Evolutionary conservation across 192 early-diverging fungal species (phyloP).

Genomic region (Coemansia biformis): DNA sequence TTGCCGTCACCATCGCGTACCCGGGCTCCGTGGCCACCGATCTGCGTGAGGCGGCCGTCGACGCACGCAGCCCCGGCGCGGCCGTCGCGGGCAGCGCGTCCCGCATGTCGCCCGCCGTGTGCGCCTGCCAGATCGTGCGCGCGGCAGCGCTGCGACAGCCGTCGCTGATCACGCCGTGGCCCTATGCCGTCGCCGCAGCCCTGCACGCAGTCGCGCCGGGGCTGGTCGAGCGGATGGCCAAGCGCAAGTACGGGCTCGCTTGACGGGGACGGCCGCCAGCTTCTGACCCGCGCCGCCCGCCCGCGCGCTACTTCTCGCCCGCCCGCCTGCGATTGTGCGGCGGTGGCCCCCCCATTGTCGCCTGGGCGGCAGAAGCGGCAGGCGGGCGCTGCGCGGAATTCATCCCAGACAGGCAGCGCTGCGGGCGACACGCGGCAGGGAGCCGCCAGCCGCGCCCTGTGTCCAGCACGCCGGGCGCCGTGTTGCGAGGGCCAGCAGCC

Average conservation of each 20-base stretch:
- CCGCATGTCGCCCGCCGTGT: slow-evolving; percentile 49
- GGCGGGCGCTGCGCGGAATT: no score
- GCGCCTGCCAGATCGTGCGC: slow-evolving; percentile 60
- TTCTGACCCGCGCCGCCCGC: no score
- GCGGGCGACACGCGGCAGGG: no score
- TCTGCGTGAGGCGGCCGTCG: slow-evolving; percentile 61
- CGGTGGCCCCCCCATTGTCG: no score
- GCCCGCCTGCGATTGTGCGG: no score
- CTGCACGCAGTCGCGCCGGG: slow-evolving; percentile 54
- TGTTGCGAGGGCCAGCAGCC: no score
- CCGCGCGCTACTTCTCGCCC: background rate
- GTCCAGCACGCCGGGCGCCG: no score
- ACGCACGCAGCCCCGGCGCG: slow-evolving; percentile 13
- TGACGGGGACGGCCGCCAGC: no score
- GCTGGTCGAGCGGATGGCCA: slow-evolving; percentile 62
- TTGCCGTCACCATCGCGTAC: slow-evolving; percentile 61
- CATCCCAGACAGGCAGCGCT: no score
- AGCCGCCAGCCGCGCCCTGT: no score
- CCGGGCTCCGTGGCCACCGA: slow-evolving; percentile 76
- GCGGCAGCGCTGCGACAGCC: slow-evolving; percentile 49
- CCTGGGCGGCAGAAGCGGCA: no score
- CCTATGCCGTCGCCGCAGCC: slow-evolving; percentile 50
- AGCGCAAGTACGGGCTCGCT: slow-evolving; percentile 66
- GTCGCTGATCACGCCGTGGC: slow-evolving; percentile 61
- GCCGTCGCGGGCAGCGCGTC: slow-evolving; percentile 1